Base-by-base conservation (phyloP, 2,329 filamentous ascomycete species). In the Trichocomaceae sp. region DNA sequence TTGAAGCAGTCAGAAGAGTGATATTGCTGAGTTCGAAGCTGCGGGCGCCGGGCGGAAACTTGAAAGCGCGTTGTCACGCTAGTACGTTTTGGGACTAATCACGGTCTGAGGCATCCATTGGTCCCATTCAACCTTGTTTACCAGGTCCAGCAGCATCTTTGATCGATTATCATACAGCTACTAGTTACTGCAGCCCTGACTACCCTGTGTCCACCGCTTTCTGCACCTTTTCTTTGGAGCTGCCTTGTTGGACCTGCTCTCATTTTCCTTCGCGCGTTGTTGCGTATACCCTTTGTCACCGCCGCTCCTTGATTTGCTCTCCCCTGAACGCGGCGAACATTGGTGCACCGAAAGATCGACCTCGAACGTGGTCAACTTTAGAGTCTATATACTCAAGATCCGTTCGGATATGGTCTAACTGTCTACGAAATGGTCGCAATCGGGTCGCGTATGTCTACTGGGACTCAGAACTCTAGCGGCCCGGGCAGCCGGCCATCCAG, bases 401-500 rank as follows among this genome's bases (percentile, higher is more conserved):
- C 52, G 7, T 17, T 47, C 59, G 68, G 64, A 64, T 61, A 73
- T 72, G 69, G 61, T 70, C 61, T 61, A 64, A 66, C 62, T 60
- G 58, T 55, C 54, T 66, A 60, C 66, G 59, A 60, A 53, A 68
- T 68, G 66, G 68, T 71, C 58, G 66, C 63, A 64, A 62, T 67
- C 62, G 65, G 68, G 63, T 65, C 69, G 61, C 69, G 62, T 57
- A 68, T 71, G 66, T 69, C 70, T 54, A 69, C 63, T 49, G 62
- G 67, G 60, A 72, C 63, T 61, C 67, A 70, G 57, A 68, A 63
- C 61, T 65, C 64, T 56, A 67, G 65, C 52, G 62, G 64, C 49
- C 55, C 62, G 42, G 67, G 69, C 59, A 74, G 72, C 64, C 68
- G 72, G 49, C 69, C 73, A 33, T 68, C 71, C 35, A 79, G 77